Conservation (phyloP, 345 rosid genomes). For the Eucalyptus leucophloia region DNA sequence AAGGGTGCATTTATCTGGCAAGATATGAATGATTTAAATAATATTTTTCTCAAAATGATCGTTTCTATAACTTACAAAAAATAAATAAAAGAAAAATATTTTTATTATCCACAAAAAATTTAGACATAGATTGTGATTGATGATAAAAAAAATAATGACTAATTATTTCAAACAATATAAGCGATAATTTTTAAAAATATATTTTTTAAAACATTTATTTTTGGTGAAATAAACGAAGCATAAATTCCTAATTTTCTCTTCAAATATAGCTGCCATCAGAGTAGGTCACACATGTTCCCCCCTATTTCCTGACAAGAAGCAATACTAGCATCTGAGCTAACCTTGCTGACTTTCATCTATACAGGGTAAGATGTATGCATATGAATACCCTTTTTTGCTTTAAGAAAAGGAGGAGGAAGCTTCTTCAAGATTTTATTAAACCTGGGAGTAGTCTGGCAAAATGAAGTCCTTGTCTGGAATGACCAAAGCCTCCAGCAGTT, state of each 20-base stretch:
- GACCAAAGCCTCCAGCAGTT: constrained; percentile 18
- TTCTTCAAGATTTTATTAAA: not conserved
- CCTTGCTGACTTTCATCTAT: not conserved
- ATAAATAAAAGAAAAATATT: too few relatives aligned
- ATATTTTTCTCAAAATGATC: too few relatives aligned
- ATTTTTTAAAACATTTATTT: too few relatives aligned
- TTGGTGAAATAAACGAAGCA: too few relatives aligned
- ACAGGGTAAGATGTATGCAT: not conserved
- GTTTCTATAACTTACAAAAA: too few relatives aligned
- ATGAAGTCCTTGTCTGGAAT: constrained; percentile 1
- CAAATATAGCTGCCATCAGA: not conserved
- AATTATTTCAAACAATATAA: too few relatives aligned
- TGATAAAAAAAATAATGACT: too few relatives aligned
- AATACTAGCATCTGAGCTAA: not conserved
- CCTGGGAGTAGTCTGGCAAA: constrained; percentile 1
- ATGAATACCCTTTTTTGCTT: not conserved
- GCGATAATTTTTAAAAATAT: accelerated
- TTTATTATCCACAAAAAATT: not conserved
- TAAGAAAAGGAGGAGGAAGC: not conserved
- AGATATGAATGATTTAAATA: too few relatives aligned
- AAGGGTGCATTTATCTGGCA: not conserved
- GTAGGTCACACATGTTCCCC: not conserved
- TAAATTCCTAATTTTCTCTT: not conserved
- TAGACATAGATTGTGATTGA: too few relatives aligned
- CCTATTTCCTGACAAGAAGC: not conserved